These are phyloP conservation scores for Chaetomiaceae sp. DNA, from an alignment of 2,329 filamentous ascomycete genomes.

Conservation along the genomic window DNA sequence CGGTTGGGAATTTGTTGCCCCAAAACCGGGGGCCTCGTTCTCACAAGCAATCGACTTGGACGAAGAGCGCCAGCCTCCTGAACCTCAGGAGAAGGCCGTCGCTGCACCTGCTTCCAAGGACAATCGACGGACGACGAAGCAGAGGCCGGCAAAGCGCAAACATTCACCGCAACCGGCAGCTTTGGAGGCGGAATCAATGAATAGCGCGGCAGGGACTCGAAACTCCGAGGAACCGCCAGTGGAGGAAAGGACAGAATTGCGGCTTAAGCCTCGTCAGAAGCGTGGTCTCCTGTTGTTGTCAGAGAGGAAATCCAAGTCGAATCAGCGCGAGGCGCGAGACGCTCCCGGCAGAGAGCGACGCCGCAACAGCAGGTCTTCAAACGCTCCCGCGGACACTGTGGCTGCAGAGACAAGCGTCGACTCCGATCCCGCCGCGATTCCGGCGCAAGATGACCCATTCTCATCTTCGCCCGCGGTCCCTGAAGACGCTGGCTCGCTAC, in stretches of 20 bases:
- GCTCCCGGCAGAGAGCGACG: not conserved
- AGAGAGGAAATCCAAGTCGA: constrained; percentile 30
- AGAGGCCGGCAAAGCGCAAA: not conserved
- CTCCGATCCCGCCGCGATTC: too few species aligned
- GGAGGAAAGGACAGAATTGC: constrained; percentile 40
- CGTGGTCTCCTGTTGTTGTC: constrained; percentile 46
- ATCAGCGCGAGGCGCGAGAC: constrained; percentile 5
- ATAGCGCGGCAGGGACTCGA: not conserved
- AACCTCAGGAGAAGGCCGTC: not conserved
- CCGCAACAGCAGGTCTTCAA: too few species aligned
- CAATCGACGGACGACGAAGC: not conserved
- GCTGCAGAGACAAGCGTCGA: not conserved
- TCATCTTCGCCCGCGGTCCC: not conserved
- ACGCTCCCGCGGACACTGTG: too few species aligned
- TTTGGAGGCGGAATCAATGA: not conserved
- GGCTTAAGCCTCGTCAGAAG: constrained; percentile 44
- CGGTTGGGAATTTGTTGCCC: too few species aligned
- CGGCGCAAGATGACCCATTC: not conserved
- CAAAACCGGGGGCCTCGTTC: not conserved
- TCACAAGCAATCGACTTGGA: constrained; percentile 18
- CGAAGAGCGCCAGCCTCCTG: constrained; percentile 1
- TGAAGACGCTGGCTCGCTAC: not conserved
- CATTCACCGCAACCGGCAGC: not conserved
- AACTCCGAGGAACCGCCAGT: not conserved
- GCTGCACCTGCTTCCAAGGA: not conserved